A percentile compares a stretch with the other conserved stretches of the same genome.
Evolutionary conservation across 148 eudicot species (phyloP).

Genomic region (Amaranthus palmeri): DNA sequence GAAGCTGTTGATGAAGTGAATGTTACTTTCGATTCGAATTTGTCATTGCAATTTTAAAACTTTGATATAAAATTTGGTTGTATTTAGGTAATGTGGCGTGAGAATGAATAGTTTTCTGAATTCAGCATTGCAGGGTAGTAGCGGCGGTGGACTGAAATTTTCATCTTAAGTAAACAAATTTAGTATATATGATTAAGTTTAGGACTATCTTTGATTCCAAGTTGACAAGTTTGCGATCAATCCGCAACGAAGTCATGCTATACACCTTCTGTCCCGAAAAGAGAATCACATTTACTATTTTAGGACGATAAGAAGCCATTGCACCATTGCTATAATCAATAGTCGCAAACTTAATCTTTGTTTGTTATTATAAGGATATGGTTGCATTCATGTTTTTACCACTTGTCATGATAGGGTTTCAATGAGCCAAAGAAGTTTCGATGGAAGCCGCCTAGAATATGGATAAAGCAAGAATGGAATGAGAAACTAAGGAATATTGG

Average conservation of each 20-base stretch:
- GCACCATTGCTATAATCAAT: too few relatives aligned
- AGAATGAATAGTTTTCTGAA: neutral
- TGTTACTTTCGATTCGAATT: neutral
- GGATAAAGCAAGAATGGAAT: slow-evolving; percentile 78
- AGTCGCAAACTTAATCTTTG: too few relatives aligned
- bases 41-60: neutral
- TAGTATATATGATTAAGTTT: neutral
- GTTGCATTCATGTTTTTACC: neutral
- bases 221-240: too few relatives aligned
- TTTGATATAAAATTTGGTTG: neutral
- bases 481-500: slow-evolving; percentile 66
- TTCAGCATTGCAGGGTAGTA: neutral
- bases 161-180: neutral
- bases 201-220: neutral
- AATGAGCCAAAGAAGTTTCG: slow-evolving; percentile 40
- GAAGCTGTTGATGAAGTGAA: neutral
- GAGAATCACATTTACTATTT: too few relatives aligned
- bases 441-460: slow-evolving; percentile 49
- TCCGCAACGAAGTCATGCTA: too few relatives aligned
- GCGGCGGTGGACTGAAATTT: neutral
- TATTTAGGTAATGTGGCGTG: neutral
- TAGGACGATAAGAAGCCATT: too few relatives aligned
- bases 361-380: too few relatives aligned
- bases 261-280: too few relatives aligned
- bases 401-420: slow-evolving; percentile 26